phyloP scores from a whole-genome alignment of 768 basidiomycete genomes.

The Pisolithus sp. region DNA sequence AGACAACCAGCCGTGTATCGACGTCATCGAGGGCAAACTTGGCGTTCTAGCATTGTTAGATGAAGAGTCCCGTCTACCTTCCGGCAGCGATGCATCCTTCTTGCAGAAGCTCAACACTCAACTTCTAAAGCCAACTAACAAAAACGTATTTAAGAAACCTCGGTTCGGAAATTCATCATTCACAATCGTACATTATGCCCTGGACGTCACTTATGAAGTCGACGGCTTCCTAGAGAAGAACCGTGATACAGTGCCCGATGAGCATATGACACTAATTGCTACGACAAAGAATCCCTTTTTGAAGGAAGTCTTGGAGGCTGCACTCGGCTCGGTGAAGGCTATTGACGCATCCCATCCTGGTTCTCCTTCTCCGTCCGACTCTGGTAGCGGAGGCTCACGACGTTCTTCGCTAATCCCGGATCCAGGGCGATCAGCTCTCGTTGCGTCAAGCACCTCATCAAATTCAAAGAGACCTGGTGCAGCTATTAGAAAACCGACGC shows the following conservation, averaged over 20 bases:
- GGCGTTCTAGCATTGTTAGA: conserved; percentile 92
- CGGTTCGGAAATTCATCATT: conserved; percentile 97
- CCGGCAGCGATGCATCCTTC: conserved; percentile 90
- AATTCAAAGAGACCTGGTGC: conserved; percentile 60
- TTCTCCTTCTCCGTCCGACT: conserved; percentile 74
- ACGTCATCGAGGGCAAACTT: conserved; percentile 95
- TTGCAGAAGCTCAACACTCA: conserved; percentile 87
- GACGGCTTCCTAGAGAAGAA: conserved; percentile 99
- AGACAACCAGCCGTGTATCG: conserved; percentile 98
- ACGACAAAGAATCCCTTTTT: conserved; percentile 87
- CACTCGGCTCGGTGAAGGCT: conserved; percentile 65
- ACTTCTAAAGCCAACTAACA: conserved; percentile 78
- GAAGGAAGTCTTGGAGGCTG: conserved; percentile 89
- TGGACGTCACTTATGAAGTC: conserved; percentile 97
- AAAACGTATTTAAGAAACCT: conserved; percentile 93
- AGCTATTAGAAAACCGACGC: conserved; percentile 84
- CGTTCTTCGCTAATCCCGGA: conserved; percentile 84
- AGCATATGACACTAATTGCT: conserved; percentile 86
- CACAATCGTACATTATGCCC: conserved; percentile 95
- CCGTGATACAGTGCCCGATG: conserved; percentile 96
- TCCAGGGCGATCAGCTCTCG: conserved; percentile 71
- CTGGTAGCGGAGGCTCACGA: conserved; percentile 69
- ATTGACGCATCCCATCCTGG: conserved; percentile 63
- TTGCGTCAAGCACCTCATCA: conserved; percentile 40
- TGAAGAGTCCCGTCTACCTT: conserved; percentile 93